Base-by-base conservation (phyloP, 2,329 filamentous ascomycete species). In the Fusarium longipes region DNA sequence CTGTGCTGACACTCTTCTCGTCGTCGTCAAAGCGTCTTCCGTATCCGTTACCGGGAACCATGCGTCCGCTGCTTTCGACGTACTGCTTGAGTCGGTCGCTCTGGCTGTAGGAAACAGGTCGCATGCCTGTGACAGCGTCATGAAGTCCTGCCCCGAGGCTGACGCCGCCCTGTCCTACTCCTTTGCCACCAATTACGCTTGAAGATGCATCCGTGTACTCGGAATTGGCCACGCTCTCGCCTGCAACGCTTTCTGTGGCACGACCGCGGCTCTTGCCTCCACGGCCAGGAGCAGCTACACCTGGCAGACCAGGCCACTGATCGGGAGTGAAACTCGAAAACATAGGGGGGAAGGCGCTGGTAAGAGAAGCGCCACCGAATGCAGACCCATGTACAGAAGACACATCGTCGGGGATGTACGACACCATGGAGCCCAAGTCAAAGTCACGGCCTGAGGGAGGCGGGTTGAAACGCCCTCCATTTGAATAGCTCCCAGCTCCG, bases 381-480 rank as follows among this genome's bases (percentile, higher is more conserved):
- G 93, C 90, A 42, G 93, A 97, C 45, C 93, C 94, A 78, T 98
- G 95, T 43, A 99, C 91, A 3, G 94, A 97, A 10, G 95, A 98
- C 38, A 97, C 93, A 77, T 99, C 96, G 74, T 99, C 96, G 3
- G 95, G 93, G 63, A 99, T 97, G 77, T 97, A 98, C 17, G 95
- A 96, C 72, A 97, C 86, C 76, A 97, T 92, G 5, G 95, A 98
- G 40, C 93, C 92, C 18, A 91, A 89, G 74, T 97, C 95, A 60
- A 87, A 85, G 64, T 89, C 86, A 40, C 85, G 84, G 35, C 75
- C 76, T 2, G 82, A 77, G 59, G 77, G 79, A 8, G 78, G 77
- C 17, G 77, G 78, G 48, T 82, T 80, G 68, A 78, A 80, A 5
- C 82, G 79, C 22, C 81, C 79, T 38, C 81, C 79, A 35, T 79